Percentiles rank a stretch among this genome's conserved stretches.
phyloP scores from a whole-genome alignment of 176 grass and related monocot genomes.

The Oryza officinalis region DNA sequence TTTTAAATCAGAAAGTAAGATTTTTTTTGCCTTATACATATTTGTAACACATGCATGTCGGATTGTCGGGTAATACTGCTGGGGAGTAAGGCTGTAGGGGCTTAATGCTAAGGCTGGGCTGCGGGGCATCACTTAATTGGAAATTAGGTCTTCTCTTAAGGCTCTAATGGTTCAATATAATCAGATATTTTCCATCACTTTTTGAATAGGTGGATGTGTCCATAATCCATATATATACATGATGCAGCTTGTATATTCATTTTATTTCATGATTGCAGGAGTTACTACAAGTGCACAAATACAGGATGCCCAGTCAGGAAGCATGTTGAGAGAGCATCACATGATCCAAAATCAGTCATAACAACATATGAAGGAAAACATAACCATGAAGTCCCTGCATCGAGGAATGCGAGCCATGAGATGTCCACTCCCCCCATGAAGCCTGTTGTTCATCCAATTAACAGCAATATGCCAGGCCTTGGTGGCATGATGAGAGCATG shows the following conservation, averaged over 20 bases:
- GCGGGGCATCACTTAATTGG: neutral
- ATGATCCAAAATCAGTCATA: conserved; percentile 98
- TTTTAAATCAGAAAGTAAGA: conserved; percentile 16
- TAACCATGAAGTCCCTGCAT: conserved; percentile 96
- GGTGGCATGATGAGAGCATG: conserved; percentile 70
- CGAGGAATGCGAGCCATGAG: conserved; percentile 69
- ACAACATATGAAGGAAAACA: conserved; percentile 99
- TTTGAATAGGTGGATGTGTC: neutral
- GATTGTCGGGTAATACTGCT: neutral
- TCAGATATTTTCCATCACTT: conserved; percentile 4
- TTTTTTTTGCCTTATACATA: neutral
- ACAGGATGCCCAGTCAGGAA: conserved; percentile 92
- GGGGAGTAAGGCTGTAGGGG: neutral
- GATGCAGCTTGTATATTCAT: neutral
- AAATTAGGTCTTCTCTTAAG: neutral
- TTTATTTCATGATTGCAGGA: conserved; percentile 58
- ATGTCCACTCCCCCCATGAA: conserved; percentile 43
- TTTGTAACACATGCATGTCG: neutral
- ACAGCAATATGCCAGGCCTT: conserved; percentile 44
- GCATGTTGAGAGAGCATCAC: conserved; percentile 98
- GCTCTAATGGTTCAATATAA: neutral
- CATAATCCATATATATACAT: neutral
- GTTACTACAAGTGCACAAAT: conserved; percentile 99
- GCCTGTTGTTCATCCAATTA: conserved; percentile 44
- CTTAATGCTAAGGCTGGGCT: no score